A percentile compares a stretch with the other conserved stretches of the same genome.
Conservation (phyloP, 257 asterid species). For the Jacaranda copaia region DNA sequence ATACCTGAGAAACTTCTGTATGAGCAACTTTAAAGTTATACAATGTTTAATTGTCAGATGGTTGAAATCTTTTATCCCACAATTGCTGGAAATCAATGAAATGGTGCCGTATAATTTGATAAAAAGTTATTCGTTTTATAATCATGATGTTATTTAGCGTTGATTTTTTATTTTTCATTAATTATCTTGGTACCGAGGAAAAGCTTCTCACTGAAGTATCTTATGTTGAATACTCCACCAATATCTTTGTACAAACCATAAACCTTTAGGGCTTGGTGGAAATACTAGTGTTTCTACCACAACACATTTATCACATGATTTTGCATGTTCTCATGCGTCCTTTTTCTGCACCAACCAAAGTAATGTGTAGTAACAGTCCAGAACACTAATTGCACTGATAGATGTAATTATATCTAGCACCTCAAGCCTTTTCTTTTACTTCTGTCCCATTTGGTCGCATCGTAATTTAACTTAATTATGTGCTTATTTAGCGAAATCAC, state of each 20-base stretch:
- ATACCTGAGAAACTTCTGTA: neutral
- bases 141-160: neutral
- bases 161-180: neutral
- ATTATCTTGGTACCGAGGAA: constrained; percentile 4
- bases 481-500: constrained; percentile 23
- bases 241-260: neutral
- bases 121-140: neutral
- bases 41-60: neutral
- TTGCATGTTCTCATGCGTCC: neutral
- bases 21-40: neutral
- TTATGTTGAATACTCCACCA: neutral
- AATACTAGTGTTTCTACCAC: constrained; percentile 13
- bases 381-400: neutral
- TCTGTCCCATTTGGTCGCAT: constrained; percentile 21
- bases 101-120: neutral
- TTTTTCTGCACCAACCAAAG: neutral
- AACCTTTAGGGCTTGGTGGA: constrained; percentile 15
- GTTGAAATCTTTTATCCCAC: neutral
- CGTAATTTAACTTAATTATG: neutral
- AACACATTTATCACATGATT: constrained; percentile 15
- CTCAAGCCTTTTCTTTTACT: constrained; percentile 26
- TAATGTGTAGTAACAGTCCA: constrained; percentile 3
- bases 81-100: neutral
- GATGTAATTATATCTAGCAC: neutral
- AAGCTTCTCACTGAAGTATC: neutral